These are phyloP conservation scores for Talaromyces wortmannii DNA, from an alignment of 495 filamentous ascomycete species.

Conservation along the genomic window DNA sequence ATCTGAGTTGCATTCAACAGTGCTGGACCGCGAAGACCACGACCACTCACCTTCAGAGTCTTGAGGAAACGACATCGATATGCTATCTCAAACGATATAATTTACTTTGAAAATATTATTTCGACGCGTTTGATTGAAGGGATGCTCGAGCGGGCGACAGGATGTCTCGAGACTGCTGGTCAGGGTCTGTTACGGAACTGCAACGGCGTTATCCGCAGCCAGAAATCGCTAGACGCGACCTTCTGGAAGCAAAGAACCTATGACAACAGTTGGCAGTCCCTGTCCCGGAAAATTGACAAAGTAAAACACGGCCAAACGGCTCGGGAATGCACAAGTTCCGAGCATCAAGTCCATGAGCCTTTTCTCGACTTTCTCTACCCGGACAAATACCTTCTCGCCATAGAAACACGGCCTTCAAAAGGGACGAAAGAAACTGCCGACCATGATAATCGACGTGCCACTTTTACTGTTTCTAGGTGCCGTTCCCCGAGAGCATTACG, in stretches of 20 bases:
- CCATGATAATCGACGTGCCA: not conserved
- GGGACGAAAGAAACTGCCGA: not conserved
- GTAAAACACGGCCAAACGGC: not conserved
- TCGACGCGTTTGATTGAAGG: constrained; percentile 43
- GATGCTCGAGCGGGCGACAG: constrained; percentile 81
- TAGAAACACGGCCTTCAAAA: not conserved
- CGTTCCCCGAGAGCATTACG: not conserved
- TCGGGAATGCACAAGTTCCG: not conserved
- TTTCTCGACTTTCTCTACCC: constrained; percentile 35
- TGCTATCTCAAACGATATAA: not conserved
- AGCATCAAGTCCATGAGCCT: not conserved
- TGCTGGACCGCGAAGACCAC: too few species aligned
- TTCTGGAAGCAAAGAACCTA: constrained; percentile 62
- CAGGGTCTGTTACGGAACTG: constrained; percentile 57
- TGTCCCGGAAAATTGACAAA: not conserved
- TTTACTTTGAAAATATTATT: constrained; percentile 7
- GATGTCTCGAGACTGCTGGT: constrained; percentile 71
- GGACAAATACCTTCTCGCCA: not conserved
- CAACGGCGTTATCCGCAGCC: constrained; percentile 45
- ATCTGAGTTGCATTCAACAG: too few species aligned
- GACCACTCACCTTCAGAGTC: too few species aligned
- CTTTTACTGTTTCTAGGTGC: not conserved
- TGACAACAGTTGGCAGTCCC: constrained; percentile 33
- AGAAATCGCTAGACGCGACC: constrained; percentile 52
- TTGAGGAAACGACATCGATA: not conserved